A percentile compares a stretch with the other conserved stretches of the same genome.
Evolutionary conservation across 306 rosid genomes (phyloP).

Genomic region (Cucurbita pepo): DNA sequence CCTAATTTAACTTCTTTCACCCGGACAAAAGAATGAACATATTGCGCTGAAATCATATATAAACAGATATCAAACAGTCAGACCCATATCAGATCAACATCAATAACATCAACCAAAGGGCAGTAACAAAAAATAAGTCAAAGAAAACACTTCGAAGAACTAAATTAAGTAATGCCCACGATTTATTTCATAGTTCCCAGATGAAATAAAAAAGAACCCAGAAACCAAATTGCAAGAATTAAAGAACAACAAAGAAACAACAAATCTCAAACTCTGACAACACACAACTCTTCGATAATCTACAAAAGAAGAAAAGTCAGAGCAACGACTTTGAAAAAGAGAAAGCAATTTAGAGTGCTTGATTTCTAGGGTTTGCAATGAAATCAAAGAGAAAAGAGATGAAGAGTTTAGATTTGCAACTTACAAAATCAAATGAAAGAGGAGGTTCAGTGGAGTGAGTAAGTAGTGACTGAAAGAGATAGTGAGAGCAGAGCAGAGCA

Average conservation of each 20-base stretch:
- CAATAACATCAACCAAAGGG: neutral
- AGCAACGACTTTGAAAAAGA: neutral
- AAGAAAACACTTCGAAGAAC: neutral
- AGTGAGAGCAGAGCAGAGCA: neutral
- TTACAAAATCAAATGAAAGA: neutral
- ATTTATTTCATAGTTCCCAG: neutral
- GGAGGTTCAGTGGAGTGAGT: neutral
- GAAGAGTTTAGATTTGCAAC: neutral
- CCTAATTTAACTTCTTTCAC: constrained; percentile 2
- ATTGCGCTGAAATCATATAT: constrained; percentile 12
- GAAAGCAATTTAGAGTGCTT: neutral
- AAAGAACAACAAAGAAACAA: neutral
- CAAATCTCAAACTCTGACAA: neutral
- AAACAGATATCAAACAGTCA: constrained; percentile 14
- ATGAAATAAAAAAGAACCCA: neutral
- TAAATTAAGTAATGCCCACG: neutral
- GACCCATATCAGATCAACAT: constrained; percentile 25
- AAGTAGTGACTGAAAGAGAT: neutral
- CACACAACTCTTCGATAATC: neutral
- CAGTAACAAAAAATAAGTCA: neutral
- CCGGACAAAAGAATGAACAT: constrained; percentile 7
- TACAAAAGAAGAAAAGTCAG: neutral
- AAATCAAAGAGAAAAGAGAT: neutral
- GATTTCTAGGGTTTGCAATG: constrained; percentile 6
- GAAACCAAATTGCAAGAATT: neutral